These are phyloP conservation scores for Elsinoe arachidis DNA, from an alignment of 2,329 filamentous ascomycete genomes.

Conservation along the genomic window DNA sequence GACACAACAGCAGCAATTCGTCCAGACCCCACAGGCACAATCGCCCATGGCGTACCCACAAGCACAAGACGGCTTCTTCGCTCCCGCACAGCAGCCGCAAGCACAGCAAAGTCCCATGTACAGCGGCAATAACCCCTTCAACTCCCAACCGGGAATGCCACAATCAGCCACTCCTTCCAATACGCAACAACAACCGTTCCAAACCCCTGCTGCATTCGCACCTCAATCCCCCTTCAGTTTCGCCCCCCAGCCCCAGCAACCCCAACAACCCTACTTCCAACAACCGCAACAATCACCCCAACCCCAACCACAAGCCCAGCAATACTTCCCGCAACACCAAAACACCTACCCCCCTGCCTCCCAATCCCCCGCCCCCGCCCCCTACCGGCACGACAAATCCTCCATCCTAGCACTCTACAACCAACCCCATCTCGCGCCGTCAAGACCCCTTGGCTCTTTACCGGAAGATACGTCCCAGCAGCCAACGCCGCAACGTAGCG, in stretches of 20 bases:
- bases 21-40: constrained; percentile 23
- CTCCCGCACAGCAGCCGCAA: constrained; percentile 20
- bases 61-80: constrained; percentile 24
- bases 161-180: constrained; percentile 24
- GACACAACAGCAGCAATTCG: constrained; percentile 33
- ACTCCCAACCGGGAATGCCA: constrained; percentile 18
- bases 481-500: constrained; percentile 26
- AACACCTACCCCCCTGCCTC: constrained; percentile 23
- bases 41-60: constrained; percentile 22
- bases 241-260: constrained; percentile 26
- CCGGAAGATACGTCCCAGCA: constrained; percentile 27
- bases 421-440: constrained; percentile 46
- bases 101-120: constrained; percentile 12
- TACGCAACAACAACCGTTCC: constrained; percentile 26
- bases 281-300: constrained; percentile 27
- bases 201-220: constrained; percentile 15
- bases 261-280: constrained; percentile 26
- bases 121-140: constrained; percentile 16
- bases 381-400: constrained; percentile 55
- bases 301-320: constrained; percentile 29
- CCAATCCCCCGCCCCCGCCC: constrained; percentile 27
- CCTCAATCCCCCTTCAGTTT: constrained; percentile 28
- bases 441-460: constrained; percentile 29
- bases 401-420: constrained; percentile 71
- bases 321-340: constrained; percentile 17